These are phyloP conservation scores for Cynara cardunculus DNA, from an alignment of 129 eudicot genomes.

Conservation along the genomic window DNA sequence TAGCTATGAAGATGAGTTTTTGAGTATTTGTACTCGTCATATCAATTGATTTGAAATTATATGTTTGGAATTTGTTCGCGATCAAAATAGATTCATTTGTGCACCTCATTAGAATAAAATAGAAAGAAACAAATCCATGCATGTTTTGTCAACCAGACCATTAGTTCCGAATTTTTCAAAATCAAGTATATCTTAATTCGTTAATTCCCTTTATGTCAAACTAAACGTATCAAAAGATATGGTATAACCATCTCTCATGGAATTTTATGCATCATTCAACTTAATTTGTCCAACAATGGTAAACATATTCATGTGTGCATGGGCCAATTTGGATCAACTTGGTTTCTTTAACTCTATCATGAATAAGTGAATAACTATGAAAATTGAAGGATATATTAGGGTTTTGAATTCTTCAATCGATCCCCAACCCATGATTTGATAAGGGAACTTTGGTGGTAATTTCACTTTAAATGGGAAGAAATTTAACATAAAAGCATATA, in stretches of 20 bases:
- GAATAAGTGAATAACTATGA: not conserved
- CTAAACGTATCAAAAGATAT: not conserved
- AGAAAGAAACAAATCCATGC: not conserved
- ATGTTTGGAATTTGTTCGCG: conserved; percentile 4
- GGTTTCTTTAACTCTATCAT: not conserved
- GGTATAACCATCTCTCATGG: not conserved
- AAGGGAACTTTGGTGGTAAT: not conserved
- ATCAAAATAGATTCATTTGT: not conserved
- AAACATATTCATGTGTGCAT: not conserved
- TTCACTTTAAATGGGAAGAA: not conserved
- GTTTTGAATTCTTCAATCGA: not conserved
- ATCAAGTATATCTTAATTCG: not conserved
- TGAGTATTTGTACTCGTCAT: not conserved
- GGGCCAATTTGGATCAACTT: not conserved
- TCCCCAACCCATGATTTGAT: conserved; percentile 10
- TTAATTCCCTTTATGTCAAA: not conserved
- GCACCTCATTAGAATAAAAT: not conserved
- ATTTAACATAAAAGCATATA: conserved; percentile 15
- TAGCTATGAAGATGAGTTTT: not conserved
- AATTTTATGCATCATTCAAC: not conserved
- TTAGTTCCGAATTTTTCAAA: not conserved
- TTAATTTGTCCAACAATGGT: not conserved
- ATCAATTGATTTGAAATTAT: not conserved
- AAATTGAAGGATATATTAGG: not conserved
- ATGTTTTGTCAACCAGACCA: conserved; percentile 9